Base-by-base conservation (phyloP, 225 moss, liverwort and hornwort species). In the Physcomitrellopsis africana region DNA sequence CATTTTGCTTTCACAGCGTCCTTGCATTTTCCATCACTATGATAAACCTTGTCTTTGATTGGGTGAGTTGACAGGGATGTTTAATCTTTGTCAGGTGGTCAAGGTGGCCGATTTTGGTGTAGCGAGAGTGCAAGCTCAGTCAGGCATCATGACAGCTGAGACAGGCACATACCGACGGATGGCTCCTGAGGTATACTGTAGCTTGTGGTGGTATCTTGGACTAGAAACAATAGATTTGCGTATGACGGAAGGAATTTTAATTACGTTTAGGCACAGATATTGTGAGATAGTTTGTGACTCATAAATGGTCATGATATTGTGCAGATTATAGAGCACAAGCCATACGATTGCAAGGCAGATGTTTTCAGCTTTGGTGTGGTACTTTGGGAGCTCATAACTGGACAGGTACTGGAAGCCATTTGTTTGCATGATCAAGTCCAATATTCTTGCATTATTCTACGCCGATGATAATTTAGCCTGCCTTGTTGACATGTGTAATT, bases 91-190 rank as follows among this genome's bases (percentile, higher is more conserved):
- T 37, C 65, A 97, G 96, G 93, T 99, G 69, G 97, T 99, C 27
- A 99, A 99, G 87, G 97, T 99, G 49, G 93, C 97, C 47, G 97
- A 99, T 83, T 99, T 99, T 81, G 97, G 97, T 66, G 94, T 99
- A 67, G 94, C 97, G 2, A 85, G 97, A 87, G 94, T 94, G 58
- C 91, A 95, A 90, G 91, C 91, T 23, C 91, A 94, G 78, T 88
- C 94, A 66, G 97, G 97, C 26, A 88, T 99, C n/a, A 94, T 94
- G 97, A 99, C 97, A 49, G 93, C 94, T 58, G 97, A 99, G 73
- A 99, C 97, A 5, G 97, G 97, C 79, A 99, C 97, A 15, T 99
- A 94, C 77, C 81, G 97, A 63, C 94, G 97, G 97, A 99, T 99
- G 97, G 94, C 94, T 65, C 97, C 97, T 22, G 97, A 99, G 92